Conservation (phyloP, 371 early-diverging fungal genomes). For the Globomyces sp. region DNA sequence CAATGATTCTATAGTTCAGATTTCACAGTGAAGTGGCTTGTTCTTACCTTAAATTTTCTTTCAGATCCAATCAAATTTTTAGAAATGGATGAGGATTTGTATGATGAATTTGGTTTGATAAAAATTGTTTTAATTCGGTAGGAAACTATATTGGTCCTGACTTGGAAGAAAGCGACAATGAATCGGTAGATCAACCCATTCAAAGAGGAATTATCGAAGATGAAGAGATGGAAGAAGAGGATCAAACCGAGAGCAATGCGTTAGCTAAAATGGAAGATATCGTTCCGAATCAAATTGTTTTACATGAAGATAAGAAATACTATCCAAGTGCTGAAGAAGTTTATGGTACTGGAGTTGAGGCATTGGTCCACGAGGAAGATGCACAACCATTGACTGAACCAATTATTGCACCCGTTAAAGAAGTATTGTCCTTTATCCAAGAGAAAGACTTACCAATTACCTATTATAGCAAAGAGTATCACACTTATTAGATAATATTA, state of each 20-base stretch:
- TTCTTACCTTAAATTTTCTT: no score
- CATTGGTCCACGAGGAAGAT: slow-evolving; percentile 96
- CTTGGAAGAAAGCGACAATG: slow-evolving; percentile 60
- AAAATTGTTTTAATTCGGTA: not conserved
- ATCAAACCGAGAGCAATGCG: slow-evolving; percentile 23
- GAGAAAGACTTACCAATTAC: slow-evolving; percentile 85
- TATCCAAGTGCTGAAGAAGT: slow-evolving; percentile 96
- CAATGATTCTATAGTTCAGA: no score
- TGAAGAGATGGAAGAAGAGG: slow-evolving; percentile 18
- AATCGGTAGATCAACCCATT: slow-evolving; percentile 58
- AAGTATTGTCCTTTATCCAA: slow-evolving; percentile 78
- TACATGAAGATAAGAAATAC: slow-evolving; percentile 97
- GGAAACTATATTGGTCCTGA: slow-evolving; percentile 98
- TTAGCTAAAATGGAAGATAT: not conserved
- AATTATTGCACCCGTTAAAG: slow-evolving; percentile 88
- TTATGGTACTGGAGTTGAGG: slow-evolving; percentile 94
- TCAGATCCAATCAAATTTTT: not conserved
- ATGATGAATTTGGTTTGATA: slow-evolving; percentile 83
- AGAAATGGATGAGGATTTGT: slow-evolving; percentile 45
- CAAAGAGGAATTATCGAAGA: slow-evolving; percentile 26
- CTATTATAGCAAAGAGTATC: slow-evolving; percentile 80
- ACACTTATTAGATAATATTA: slow-evolving; percentile 30
- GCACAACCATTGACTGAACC: slow-evolving; percentile 95
- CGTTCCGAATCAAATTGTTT: slow-evolving; percentile 69
- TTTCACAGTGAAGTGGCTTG: no score